Percentiles rank a stretch among this genome's conserved stretches.
These are phyloP conservation scores for Aphanomyces invadans DNA, from an alignment of 352 stramenopile genomes.

Conservation along the genomic window DNA sequence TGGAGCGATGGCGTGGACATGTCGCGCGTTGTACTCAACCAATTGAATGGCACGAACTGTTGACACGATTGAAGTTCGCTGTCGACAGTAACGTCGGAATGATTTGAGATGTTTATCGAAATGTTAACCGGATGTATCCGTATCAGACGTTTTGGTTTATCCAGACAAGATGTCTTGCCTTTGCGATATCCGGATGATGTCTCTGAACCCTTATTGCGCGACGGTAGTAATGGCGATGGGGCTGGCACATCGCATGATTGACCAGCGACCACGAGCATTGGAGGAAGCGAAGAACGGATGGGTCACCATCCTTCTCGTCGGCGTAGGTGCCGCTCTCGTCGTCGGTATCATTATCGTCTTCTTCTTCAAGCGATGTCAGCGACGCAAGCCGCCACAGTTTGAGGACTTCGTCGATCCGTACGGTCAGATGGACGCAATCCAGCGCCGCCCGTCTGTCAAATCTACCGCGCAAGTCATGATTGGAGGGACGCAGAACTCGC, in stretches of 20 bases:
- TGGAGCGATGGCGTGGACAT: too few relatives aligned
- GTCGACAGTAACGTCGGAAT: neutral
- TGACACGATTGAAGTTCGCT: too few relatives aligned
- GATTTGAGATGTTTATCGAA: too few relatives aligned
- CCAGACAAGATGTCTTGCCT: neutral
- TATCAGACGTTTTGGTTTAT: neutral
- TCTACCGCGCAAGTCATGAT: neutral
- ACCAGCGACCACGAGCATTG: neutral
- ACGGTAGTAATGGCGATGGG: neutral
- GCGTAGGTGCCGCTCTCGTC: conserved; percentile 15
- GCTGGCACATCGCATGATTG: neutral
- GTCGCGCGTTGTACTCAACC: too few relatives aligned
- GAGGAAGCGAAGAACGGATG: neutral
- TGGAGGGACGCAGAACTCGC: neutral
- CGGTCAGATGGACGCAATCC: neutral
- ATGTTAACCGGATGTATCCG: neutral
- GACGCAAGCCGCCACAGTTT: conserved; percentile 19
- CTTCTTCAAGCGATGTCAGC: neutral
- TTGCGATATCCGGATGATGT: neutral
- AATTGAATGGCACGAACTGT: too few relatives aligned
- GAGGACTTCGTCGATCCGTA: conserved; percentile 24
- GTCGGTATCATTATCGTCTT: conserved; percentile 2
- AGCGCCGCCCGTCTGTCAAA: neutral
- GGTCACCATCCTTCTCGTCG: conserved; percentile 9
- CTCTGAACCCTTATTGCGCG: neutral